Conservation (phyloP, 352 stramenopile species). For the Pseudoperonospora humuli region DNA sequence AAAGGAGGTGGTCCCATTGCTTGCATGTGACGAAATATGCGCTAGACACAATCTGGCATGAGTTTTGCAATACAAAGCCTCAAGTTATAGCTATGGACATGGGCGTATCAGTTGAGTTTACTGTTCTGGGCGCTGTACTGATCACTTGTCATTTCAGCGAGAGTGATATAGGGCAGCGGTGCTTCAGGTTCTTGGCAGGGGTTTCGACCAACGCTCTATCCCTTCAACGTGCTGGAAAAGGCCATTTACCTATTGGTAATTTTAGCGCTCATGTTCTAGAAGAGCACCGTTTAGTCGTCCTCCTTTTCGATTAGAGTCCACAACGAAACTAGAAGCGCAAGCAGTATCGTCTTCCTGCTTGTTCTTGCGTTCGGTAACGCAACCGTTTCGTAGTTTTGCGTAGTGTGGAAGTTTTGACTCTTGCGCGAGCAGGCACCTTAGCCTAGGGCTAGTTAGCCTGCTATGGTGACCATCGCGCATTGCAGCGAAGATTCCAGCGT, state of each 20-base stretch:
- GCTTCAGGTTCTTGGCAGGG: conserved; percentile 1
- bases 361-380: conserved; percentile 8
- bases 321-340: conserved; percentile 22
- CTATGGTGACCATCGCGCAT: conserved; percentile 22
- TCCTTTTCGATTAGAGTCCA: too few species aligned
- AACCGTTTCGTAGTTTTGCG: conserved; percentile 12
- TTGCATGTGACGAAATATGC: too few species aligned
- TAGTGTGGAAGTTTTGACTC: conserved; percentile 4
- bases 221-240: conserved; percentile 14
- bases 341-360: conserved; percentile 2
- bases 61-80: too few species aligned
- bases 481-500: conserved; percentile 15
- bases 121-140: conserved; percentile 1
- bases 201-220: conserved; percentile 14
- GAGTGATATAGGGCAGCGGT: background rate
- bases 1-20: too few species aligned
- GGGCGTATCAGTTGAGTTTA: conserved; percentile 7
- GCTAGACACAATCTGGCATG: too few species aligned
- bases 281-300: too few species aligned
- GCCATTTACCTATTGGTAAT: too few species aligned
- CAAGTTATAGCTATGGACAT: too few species aligned
- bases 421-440: conserved; percentile 10
- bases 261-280: conserved; percentile 12
- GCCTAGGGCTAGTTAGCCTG: conserved; percentile 14
- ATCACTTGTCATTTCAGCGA: background rate